These are phyloP conservation scores for Actinidia arguta DNA, from an alignment of 179 eudicot genomes.

Conservation along the genomic window DNA sequence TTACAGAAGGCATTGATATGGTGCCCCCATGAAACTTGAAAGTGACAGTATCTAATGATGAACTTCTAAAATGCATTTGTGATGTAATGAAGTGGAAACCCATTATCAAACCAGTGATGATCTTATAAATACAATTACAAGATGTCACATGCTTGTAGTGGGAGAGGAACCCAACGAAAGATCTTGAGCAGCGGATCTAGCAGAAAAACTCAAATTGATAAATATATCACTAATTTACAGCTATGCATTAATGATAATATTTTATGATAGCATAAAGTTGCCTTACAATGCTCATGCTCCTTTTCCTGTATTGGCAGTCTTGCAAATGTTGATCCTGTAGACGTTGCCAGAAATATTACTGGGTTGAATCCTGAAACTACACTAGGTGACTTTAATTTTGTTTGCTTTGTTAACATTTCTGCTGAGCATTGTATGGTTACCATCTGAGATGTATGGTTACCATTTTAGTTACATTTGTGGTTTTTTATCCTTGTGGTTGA, in stretches of 20 bases:
- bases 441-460: not conserved
- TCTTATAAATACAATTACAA: not conserved
- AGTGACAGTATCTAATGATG: not conserved
- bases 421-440: not conserved
- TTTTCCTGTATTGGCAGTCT: constrained; percentile 56
- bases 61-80: not conserved
- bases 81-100: not conserved
- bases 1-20: not conserved
- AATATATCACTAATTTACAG: not conserved
- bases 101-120: not conserved
- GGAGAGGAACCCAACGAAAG: not conserved
- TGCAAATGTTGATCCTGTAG: constrained; percentile 98
- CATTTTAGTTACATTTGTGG: not conserved
- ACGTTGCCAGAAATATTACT: constrained; percentile 81
- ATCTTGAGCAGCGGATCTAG: too few relatives aligned
- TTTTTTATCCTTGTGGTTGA: not conserved
- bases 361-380: constrained; percentile 99
- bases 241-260: not conserved
- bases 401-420: not conserved
- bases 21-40: not conserved
- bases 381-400: constrained; percentile 52
- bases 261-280: not conserved
- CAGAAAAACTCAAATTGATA: too few relatives aligned
- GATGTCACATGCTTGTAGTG: constrained; percentile 8
- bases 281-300: not conserved